phyloP scores from a whole-genome alignment of 495 filamentous ascomycete genomes.

The Penicillium arizonense region DNA sequence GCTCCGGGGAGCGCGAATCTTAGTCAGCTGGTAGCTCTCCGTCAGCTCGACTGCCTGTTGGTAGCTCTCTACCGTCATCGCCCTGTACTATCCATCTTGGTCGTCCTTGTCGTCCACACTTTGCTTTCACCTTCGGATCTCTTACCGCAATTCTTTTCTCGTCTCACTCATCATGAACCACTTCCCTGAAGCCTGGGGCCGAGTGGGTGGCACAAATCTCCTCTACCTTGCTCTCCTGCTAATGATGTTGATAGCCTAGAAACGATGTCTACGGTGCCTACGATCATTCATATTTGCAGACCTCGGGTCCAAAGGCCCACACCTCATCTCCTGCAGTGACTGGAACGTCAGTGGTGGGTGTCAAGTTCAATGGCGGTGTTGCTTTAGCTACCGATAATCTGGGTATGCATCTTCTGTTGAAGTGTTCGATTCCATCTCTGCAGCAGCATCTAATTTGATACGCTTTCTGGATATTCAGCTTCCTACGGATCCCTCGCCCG shows the following conservation, averaged over 20 bases:
- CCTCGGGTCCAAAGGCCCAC: slow-evolving; percentile 70
- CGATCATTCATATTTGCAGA: slow-evolving; percentile 77
- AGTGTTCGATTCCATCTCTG: background rate
- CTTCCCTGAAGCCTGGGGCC: slow-evolving; percentile 92
- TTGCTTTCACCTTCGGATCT: background rate
- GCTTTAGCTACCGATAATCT: slow-evolving; percentile 96
- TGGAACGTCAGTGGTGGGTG: slow-evolving; percentile 88
- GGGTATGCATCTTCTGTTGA: slow-evolving; percentile 50
- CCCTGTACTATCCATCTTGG: slow-evolving; percentile 13
- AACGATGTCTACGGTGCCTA: slow-evolving; percentile 96
- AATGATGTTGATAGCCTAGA: slow-evolving; percentile 63
- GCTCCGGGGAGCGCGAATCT: background rate
- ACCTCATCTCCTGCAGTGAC: slow-evolving; percentile 92
- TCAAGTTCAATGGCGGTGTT: slow-evolving; percentile 95
- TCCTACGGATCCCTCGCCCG: slow-evolving; percentile 97
- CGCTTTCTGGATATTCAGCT: slow-evolving; percentile 48
- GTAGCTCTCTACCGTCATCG: slow-evolving; percentile 29
- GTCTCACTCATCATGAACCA: slow-evolving; percentile 72
- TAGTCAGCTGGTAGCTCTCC: slow-evolving; percentile 34
- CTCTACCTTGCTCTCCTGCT: slow-evolving; percentile 25
- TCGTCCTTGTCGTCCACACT: slow-evolving; percentile 7
- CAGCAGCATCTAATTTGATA: background rate
- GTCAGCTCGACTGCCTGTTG: slow-evolving; percentile 41
- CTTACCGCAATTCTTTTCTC: background rate
- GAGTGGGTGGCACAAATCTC: slow-evolving; percentile 60